A percentile compares a stretch with the other conserved stretches of the same genome.
Conservation (phyloP, 2,329 filamentous ascomycete genomes). For the Aurifilum marmelostoma region DNA sequence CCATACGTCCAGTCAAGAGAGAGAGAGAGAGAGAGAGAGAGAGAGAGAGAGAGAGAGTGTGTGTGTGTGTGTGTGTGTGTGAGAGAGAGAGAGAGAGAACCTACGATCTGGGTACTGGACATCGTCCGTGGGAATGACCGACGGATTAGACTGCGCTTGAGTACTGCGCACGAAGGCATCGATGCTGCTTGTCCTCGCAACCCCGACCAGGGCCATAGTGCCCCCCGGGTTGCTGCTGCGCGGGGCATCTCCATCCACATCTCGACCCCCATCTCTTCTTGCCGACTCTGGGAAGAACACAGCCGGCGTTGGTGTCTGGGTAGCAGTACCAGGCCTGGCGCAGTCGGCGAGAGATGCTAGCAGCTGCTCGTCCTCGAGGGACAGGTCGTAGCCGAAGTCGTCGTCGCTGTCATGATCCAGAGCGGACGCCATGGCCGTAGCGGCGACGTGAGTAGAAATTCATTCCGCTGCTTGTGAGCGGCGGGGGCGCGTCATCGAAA, state of each 20-base stretch:
- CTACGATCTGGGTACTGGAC: slow-evolving; percentile 58
- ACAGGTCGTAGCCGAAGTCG: slow-evolving; percentile 53
- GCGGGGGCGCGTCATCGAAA: slow-evolving; percentile 23
- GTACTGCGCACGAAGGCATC: slow-evolving; percentile 20
- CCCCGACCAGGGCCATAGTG: slow-evolving; percentile 25
- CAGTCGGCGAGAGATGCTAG: slow-evolving; percentile 35
- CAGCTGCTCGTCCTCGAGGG: slow-evolving; percentile 50
- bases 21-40: not conserved
- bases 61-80: too few species aligned
- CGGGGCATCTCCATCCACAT: slow-evolving; percentile 20
- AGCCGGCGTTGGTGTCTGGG: not conserved
- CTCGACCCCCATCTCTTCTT: not conserved
- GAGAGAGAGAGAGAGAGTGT: too few species aligned
- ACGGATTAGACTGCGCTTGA: slow-evolving; percentile 21
- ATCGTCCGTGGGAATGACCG: slow-evolving; percentile 32
- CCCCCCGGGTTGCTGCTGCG: slow-evolving; percentile 16
- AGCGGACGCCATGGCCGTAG: slow-evolving; percentile 30
- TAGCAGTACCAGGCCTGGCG: not conserved
- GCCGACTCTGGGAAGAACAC: not conserved
- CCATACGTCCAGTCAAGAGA: not conserved
- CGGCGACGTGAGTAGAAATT: slow-evolving; percentile 17
- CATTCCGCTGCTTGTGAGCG: slow-evolving; percentile 18
- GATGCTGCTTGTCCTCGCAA: slow-evolving; percentile 28
- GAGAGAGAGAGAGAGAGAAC: slow-evolving; percentile 33
- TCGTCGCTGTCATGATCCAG: slow-evolving; percentile 40